phyloP scores from a whole-genome alignment of 2,329 filamentous ascomycete genomes.

The Cordyceps cicadae region DNA sequence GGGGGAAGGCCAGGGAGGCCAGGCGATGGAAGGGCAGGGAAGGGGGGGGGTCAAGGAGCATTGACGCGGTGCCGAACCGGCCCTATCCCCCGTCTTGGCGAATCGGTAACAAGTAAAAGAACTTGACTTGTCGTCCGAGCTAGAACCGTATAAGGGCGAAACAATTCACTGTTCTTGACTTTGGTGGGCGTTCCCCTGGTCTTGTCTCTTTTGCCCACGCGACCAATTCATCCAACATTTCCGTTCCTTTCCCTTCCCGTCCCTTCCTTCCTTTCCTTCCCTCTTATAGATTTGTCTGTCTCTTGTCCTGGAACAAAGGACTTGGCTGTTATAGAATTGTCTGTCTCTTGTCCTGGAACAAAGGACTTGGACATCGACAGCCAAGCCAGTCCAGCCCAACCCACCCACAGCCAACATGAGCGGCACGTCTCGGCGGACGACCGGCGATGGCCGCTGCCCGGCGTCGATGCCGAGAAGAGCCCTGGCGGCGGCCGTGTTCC shows the following conservation, averaged over 20 bases:
- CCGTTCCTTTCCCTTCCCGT: not conserved
- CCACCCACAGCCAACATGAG: not conserved
- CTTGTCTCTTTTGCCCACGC: slow-evolving; percentile 5
- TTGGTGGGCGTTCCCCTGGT: not conserved
- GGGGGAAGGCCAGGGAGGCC: no score
- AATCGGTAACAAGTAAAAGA: not conserved
- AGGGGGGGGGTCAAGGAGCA: not conserved
- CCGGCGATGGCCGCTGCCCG: not conserved
- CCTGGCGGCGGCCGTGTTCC: not conserved
- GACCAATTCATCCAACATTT: not conserved
- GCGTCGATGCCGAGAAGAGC: not conserved
- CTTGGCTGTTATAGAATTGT: not conserved
- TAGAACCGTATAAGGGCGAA: not conserved
- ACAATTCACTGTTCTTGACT: not conserved
- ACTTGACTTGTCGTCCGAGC: not conserved
- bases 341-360: not conserved
- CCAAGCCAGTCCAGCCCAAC: not conserved
- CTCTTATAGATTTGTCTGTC: no score
- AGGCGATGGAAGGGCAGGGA: no score
- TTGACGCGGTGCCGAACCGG: not conserved
- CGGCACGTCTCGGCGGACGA: not conserved
- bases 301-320: not conserved
- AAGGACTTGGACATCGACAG: not conserved
- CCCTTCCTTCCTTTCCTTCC: not conserved
- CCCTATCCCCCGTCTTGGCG: not conserved